Conservation (phyloP, 2,329 filamentous ascomycete species). For the Cladosporium sp. region DNA sequence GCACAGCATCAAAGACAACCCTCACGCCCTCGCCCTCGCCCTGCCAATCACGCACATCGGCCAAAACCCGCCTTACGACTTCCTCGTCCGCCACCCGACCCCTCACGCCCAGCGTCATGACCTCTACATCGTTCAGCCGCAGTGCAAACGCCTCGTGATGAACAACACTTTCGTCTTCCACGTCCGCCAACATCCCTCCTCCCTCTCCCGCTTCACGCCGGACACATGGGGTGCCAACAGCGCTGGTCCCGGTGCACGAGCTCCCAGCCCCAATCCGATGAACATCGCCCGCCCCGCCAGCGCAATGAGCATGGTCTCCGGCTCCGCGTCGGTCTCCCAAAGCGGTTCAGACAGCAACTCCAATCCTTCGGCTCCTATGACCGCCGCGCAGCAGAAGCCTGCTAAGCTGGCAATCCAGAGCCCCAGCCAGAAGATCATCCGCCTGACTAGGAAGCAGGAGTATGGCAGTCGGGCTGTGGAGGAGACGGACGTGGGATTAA, state of each 20-base stretch:
- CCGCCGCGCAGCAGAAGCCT: slow-evolving; percentile 63
- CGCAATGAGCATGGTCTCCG: slow-evolving; percentile 58
- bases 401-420: slow-evolving; percentile 95
- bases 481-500: slow-evolving; percentile 56
- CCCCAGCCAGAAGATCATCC: slow-evolving; percentile 87
- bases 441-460: slow-evolving; percentile 72
- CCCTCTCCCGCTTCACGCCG: slow-evolving; percentile 40
- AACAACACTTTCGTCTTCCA: slow-evolving; percentile 99
- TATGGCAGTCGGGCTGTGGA: slow-evolving; percentile 49
- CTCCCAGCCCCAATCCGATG: slow-evolving; percentile 46
- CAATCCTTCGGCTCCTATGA: slow-evolving; percentile 50
- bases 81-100: slow-evolving; percentile 87
- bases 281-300: slow-evolving; percentile 50
- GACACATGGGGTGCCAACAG: slow-evolving; percentile 33
- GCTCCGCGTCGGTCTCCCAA: slow-evolving; percentile 48
- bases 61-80: slow-evolving; percentile 91
- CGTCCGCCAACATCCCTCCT: slow-evolving; percentile 84
- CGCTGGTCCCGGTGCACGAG: slow-evolving; percentile 29
- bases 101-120: slow-evolving; percentile 97
- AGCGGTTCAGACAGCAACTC: slow-evolving; percentile 51
- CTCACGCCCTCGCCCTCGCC: slow-evolving; percentile 82
- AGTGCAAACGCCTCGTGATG: slow-evolving; percentile 79
- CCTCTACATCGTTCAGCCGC: slow-evolving; percentile 92
- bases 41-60: slow-evolving; percentile 88
- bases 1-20: slow-evolving; percentile 96